A percentile compares a stretch with the other conserved stretches of the same genome.
These are phyloP conservation scores for Mycena pura DNA, from an alignment of 768 basidiomycete species.

Conservation along the genomic window DNA sequence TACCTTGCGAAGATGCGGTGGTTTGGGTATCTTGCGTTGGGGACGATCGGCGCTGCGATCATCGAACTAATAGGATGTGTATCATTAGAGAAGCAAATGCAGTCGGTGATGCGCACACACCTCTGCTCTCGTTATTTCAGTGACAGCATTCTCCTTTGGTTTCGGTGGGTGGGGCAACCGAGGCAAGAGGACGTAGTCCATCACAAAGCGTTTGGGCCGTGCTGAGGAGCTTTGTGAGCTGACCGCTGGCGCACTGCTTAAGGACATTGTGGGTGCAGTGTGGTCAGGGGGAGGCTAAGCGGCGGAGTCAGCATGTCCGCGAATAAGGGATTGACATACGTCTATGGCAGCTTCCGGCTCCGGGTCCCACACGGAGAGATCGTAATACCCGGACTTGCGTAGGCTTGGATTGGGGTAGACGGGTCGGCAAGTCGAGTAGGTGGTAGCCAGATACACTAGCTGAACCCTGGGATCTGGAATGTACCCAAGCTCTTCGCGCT, in stretches of 20 bases:
- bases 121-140: neutral
- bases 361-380: conserved; percentile 37
- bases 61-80: neutral
- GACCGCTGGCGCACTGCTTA: neutral
- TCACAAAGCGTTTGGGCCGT: neutral
- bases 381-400: conserved; percentile 69
- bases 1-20: neutral
- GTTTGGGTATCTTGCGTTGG: neutral
- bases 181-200: conserved; percentile 5
- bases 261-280: neutral
- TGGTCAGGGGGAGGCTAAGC: neutral
- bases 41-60: neutral
- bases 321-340: neutral
- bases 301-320: neutral
- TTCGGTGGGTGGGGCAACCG: neutral
- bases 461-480: conserved; percentile 41
- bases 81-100: neutral
- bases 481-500: conserved; percentile 46
- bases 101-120: neutral
- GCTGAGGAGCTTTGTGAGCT: neutral
- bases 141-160: neutral
- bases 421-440: conserved; percentile 57
- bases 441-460: conserved; percentile 54
- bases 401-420: conserved; percentile 38
- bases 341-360: too few species aligned